Conservation (phyloP, 768 basidiomycete genomes). For the Suillus alpinus region DNA sequence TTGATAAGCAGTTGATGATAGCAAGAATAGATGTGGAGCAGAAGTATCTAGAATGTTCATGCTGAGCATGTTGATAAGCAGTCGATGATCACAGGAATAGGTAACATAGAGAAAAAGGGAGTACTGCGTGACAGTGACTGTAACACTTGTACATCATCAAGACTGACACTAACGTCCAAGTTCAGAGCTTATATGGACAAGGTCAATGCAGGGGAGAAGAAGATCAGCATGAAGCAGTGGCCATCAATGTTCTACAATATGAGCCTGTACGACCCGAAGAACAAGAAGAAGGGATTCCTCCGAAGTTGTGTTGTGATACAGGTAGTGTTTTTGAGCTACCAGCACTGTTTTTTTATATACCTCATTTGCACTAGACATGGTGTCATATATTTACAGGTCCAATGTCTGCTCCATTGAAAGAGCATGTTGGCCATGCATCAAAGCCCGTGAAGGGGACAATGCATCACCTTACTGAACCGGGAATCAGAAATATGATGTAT, state of each 20-base stretch:
- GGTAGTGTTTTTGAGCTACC: neutral
- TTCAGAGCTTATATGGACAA: slow-evolving; percentile 5
- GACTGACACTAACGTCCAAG: too few relatives aligned
- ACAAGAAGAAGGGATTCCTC: slow-evolving; percentile 3
- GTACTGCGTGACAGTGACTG: too few relatives aligned
- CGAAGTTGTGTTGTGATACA: neutral
- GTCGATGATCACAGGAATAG: too few relatives aligned
- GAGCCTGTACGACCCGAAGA: neutral
- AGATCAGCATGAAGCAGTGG: neutral
- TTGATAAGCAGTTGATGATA: too few relatives aligned
- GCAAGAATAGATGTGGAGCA: too few relatives aligned
- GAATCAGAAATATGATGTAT: slow-evolving; percentile 5
- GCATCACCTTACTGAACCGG: neutral
- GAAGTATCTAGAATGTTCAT: too few relatives aligned
- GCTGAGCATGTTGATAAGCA: too few relatives aligned
- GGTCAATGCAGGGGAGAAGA: neutral
- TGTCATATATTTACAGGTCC: slow-evolving; percentile 4
- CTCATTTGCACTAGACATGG: neutral
- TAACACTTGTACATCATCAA: too few relatives aligned
- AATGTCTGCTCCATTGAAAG: neutral
- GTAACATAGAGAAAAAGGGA: too few relatives aligned
- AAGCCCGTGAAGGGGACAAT: slow-evolving; percentile 1
- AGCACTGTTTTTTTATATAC: neutral
- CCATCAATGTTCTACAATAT: neutral
- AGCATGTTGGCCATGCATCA: neutral